A percentile compares a stretch with the other conserved stretches of the same genome.
phyloP scores from a whole-genome alignment of 2,329 filamentous ascomycete species.

The Albifimbria verrucaria region DNA sequence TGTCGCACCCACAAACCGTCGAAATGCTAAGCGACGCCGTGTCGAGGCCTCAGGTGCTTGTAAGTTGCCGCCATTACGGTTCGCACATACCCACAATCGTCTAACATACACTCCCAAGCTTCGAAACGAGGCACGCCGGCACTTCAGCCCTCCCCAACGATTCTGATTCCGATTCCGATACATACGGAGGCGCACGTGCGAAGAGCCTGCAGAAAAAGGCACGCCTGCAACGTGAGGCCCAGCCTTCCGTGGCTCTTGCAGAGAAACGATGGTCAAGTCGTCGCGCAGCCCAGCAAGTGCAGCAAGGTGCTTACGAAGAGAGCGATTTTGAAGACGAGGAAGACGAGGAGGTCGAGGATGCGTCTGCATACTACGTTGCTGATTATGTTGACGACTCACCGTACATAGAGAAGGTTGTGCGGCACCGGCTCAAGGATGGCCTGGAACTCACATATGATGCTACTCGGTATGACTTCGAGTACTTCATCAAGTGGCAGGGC shows the following conservation, averaged over 20 bases:
- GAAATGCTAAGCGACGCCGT: conserved; percentile 67
- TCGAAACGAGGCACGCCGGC: conserved; percentile 59
- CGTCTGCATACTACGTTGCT: conserved; percentile 64
- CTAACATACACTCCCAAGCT: conserved; percentile 36
- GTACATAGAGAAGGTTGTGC: conserved; percentile 86
- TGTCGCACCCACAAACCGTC: conserved; percentile 51
- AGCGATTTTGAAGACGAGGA: conserved; percentile 64
- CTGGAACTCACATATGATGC: conserved; percentile 55
- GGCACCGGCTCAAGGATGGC: conserved; percentile 75
- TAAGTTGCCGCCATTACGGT: conserved; percentile 35
- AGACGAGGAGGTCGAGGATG: conserved; percentile 55
- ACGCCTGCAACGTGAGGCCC: conserved; percentile 66
- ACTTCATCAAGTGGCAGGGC: conserved; percentile 92
- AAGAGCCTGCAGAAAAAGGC: conserved; percentile 73
- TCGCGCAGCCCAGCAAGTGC: conserved; percentile 73
- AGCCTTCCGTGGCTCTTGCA: conserved; percentile 62
- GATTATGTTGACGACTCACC: conserved; percentile 74
- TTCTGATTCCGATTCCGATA: conserved; percentile 70
- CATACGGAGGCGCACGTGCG: conserved; percentile 73
- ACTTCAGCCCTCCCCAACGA: conserved; percentile 52
- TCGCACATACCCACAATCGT: conserved; percentile 4
- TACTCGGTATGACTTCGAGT: conserved; percentile 78
- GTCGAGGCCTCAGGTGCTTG: conserved; percentile 61
- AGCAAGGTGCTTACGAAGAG: conserved; percentile 61
- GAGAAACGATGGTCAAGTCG: conserved; percentile 92